Base-by-base conservation (phyloP, 2,329 filamentous ascomycete species). In the Apiospora sp. region DNA sequence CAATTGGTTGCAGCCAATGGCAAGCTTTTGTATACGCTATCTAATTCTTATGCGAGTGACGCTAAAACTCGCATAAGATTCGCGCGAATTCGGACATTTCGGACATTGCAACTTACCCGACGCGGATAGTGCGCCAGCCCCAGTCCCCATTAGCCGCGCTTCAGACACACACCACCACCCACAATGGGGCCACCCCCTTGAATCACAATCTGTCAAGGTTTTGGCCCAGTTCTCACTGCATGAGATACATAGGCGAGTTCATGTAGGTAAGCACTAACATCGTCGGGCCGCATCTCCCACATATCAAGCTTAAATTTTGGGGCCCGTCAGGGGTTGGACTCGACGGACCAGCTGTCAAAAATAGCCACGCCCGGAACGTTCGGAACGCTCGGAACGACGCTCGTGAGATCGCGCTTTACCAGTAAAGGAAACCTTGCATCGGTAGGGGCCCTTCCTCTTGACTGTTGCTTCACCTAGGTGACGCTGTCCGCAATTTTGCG, bases 21-120 rank as follows among this genome's bases (percentile, higher is more conserved):
- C 51, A 14, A 12, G 51, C 27, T 58, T 58, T 34, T 34, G 16
- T 34, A 16, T 19, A 19, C 16, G 14, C 4, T 54, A n/a, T 10
- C 13, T 27, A 54, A 24, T 14, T 10, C 44, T 22, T 48, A 48
- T 48, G 51, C 27, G 27, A 34, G 27, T 19, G 7, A 19, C 14
- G 51, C 30, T 58, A 58, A 58, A 30, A 19, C 49, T 58, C 51
- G 51, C 51, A 58, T 58, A 58, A 58, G 51, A 30, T 14, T 58
- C 8, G 51, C 51, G 51, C 51, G 51, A 58, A 22, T 22, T 58
- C 51, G 51, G 51, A 58, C 27, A 58, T 58, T 58, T 58, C 51
- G 51, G 51, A 58, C 51, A 58, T 58, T 58, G 27, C 27, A 19
- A 34, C 27, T 27, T 58, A 3, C 12, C 51, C 44, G 44, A 48